Base-by-base conservation (phyloP, 371 early-diverging fungal genomes). In the Homolaphlyctis polyrhiza region DNA sequence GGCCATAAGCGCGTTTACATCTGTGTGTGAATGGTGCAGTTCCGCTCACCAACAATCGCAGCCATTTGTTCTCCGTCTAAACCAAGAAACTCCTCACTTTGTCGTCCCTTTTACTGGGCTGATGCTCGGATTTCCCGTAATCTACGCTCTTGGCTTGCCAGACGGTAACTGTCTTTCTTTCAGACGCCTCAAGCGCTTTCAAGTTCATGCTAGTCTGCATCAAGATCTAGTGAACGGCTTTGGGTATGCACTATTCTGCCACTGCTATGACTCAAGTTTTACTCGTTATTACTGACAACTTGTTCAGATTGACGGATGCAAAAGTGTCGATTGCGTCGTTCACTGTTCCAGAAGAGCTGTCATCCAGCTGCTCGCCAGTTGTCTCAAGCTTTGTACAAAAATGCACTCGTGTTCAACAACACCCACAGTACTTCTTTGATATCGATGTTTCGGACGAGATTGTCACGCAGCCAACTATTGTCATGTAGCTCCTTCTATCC, bases 61-160 rank as follows among this genome's bases (percentile, higher is more conserved):
- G 18, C 39, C 39, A 8, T 39, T 39, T 39, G 39, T 39, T 39
- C 39, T 8, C 18, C 18, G 39, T 39, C 11, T 18, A 39, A 18
- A 8, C 18, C 39, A 18, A 39, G 39, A 18, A 39, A 18, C 8
- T 8, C 18, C 55, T 13, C 55, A 55, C n/a, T n/a, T 14, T n/a
- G n/a, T 55, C 28, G 35, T 55, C n/a, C 3, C 55, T 5, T 25
- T 55, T 14, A 55, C 55, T 4, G 55, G 55, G 2, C 14, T 55
- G 30, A 14, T 55, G 55, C 28, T 55, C 8, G 55, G 55, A 25
- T 55, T 30, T 55, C 55, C 55, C 2, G 55, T 55, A 13, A 33
- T 55, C 8, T 27, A 11, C 47, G 18, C 47, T 25, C 18, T 47
- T 47, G 18, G 18, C 47, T 3, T n/a, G n/a, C 8, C 3, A 3